Percentiles rank a stretch among this genome's conserved stretches.
Conservation (phyloP, 371 early-diverging fungal genomes). For the Mortierella sp. region DNA sequence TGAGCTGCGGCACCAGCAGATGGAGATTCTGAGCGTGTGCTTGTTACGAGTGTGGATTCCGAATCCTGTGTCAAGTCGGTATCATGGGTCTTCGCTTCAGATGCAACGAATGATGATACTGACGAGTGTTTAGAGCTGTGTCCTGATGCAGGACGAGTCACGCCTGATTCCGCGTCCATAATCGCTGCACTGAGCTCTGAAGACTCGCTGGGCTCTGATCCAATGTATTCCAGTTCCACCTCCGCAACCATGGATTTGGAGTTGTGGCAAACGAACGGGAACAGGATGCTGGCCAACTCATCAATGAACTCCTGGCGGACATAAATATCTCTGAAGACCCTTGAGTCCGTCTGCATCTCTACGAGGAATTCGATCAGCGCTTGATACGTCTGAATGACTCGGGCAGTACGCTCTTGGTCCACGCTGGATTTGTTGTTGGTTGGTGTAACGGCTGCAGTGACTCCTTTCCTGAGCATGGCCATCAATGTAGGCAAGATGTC, state of each 20-base stretch:
- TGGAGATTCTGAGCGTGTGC: conserved; percentile 26
- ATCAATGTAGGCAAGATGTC: conserved; percentile 59
- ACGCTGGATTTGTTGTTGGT: conserved; percentile 12
- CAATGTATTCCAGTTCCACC: conserved; percentile 59
- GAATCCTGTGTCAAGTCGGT: conserved; percentile 20
- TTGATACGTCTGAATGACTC: conserved; percentile 50
- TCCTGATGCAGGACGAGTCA: conserved; percentile 11
- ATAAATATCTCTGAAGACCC: conserved; percentile 68
- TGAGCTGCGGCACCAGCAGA: conserved; percentile 19
- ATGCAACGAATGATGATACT: conserved; percentile 27
- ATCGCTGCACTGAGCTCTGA: conserved; percentile 3
- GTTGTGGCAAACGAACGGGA: conserved; percentile 62
- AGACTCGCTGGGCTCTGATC: conserved; percentile 39
- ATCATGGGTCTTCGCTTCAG: conserved; percentile 18
- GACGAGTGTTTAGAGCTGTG: conserved; percentile 45
- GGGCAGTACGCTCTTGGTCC: conserved; percentile 22
- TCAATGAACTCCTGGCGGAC: conserved; percentile 68
- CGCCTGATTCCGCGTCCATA: conserved; percentile 3
- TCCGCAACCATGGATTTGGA: conserved; percentile 59
- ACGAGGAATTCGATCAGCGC: conserved; percentile 64
- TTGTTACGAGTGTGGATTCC: conserved; percentile 10
- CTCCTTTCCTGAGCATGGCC: conserved; percentile 56
- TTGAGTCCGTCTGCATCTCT: conserved; percentile 63
- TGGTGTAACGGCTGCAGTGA: conserved; percentile 41
- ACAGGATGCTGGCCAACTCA: conserved; percentile 62